These are phyloP conservation scores for Phialophora macrospora DNA, from an alignment of 2,329 filamentous ascomycete species.

Conservation along the genomic window DNA sequence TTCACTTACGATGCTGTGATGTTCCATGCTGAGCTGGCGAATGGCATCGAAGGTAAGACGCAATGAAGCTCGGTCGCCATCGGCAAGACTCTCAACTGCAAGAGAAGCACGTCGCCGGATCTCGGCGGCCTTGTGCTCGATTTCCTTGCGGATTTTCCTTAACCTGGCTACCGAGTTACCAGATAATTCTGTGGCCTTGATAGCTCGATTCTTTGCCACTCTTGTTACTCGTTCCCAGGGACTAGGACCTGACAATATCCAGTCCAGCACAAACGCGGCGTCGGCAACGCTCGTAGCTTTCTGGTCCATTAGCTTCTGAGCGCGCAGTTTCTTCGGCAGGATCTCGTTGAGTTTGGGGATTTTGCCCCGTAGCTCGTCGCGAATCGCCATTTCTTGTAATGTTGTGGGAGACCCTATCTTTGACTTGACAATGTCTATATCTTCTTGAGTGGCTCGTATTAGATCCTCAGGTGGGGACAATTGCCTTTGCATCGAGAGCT, in stretches of 20 bases:
- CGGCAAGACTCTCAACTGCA: slow-evolving; percentile 36
- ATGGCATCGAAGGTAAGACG: slow-evolving; percentile 24
- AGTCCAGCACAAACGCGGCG: slow-evolving; percentile 60
- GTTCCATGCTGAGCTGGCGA: slow-evolving; percentile 31
- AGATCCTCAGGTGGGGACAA: slow-evolving; percentile 52
- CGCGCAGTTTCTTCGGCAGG: slow-evolving; percentile 54
- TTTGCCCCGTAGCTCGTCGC: slow-evolving; percentile 46
- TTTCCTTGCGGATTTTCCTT: slow-evolving; percentile 25
- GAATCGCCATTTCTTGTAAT: slow-evolving; percentile 26
- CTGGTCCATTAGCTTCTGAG: slow-evolving; percentile 65
- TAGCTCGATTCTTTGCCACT: slow-evolving; percentile 28
- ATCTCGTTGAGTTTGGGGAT: slow-evolving; percentile 50
- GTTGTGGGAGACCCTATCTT: slow-evolving; percentile 41
- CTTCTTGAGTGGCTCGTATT: slow-evolving; percentile 53
- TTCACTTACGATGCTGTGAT: slow-evolving; percentile 21
- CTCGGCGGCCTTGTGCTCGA: slow-evolving; percentile 35
- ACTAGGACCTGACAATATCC: slow-evolving; percentile 51
- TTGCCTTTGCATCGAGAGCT: slow-evolving; percentile 65
- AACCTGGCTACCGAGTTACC: slow-evolving; percentile 28
- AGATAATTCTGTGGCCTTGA: slow-evolving; percentile 31
- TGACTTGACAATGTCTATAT: slow-evolving; percentile 45
- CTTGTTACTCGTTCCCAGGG: slow-evolving; percentile 32
- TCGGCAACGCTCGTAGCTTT: slow-evolving; percentile 68
- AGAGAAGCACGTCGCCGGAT: slow-evolving; percentile 41
- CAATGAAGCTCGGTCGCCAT: slow-evolving; percentile 23